These are phyloP conservation scores for Candida buenavistaensis DNA, from an alignment of 1,139 yeast species.

Conservation along the genomic window DNA sequence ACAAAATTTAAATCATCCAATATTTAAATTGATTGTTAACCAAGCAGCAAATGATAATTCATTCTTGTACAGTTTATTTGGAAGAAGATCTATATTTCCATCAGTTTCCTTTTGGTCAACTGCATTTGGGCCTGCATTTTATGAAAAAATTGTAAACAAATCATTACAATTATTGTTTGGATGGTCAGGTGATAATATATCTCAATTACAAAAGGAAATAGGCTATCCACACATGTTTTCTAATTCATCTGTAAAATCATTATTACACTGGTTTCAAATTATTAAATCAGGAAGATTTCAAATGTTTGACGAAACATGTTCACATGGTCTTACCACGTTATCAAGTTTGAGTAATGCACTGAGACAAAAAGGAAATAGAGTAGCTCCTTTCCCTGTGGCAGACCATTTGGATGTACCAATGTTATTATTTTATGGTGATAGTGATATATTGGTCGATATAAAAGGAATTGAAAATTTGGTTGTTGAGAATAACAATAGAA, in stretches of 20 bases:
- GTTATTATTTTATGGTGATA: conserved; percentile 41
- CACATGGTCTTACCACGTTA: conserved; percentile 22
- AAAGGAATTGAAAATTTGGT: conserved; percentile 28
- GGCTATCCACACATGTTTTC: conserved; percentile 53
- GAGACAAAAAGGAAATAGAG: conserved; percentile 39
- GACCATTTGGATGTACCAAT: conserved; percentile 44
- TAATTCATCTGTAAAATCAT: conserved; percentile 45
- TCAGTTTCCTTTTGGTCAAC: conserved; percentile 49
- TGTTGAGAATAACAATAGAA: conserved; percentile 24
- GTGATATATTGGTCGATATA: conserved; percentile 43
- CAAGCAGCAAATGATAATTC: conserved; percentile 34
- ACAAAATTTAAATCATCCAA: conserved; percentile 37
- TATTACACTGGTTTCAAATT: conserved; percentile 51
- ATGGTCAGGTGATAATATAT: conserved; percentile 40
- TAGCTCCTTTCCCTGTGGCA: conserved; percentile 57
- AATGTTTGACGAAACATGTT: conserved; percentile 48
- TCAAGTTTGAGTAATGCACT: conserved; percentile 24
- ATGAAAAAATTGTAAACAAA: conserved; percentile 38
- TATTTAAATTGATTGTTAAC: conserved; percentile 34
- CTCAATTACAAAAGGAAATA: conserved; percentile 32
- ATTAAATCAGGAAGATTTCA: conserved; percentile 42
- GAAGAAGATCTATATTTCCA: conserved; percentile 43
- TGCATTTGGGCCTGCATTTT: conserved; percentile 33
- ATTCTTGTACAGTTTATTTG: conserved; percentile 40
- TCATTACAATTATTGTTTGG: conserved; percentile 40